These are phyloP conservation scores for Myxozyma kluyveri DNA, from an alignment of 805 yeast species.

Conservation along the genomic window DNA sequence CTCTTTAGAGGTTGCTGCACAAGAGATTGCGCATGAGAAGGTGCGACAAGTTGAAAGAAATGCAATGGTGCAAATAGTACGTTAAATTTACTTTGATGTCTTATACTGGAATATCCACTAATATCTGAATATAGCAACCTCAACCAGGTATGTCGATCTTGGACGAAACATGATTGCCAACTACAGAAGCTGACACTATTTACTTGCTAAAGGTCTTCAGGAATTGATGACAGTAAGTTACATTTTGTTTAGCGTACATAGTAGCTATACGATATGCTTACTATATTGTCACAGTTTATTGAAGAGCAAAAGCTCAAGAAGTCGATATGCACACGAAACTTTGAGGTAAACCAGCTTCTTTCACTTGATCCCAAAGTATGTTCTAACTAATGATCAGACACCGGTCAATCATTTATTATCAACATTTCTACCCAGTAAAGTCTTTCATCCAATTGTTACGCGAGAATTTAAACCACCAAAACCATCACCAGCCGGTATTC, in stretches of 20 bases:
- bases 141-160: constrained; percentile 35
- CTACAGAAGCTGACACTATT: neutral
- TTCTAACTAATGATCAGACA: constrained; percentile 19
- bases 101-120: neutral
- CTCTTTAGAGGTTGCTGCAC: constrained; percentile 43
- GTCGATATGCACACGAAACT: constrained; percentile 65
- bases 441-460: constrained; percentile 56
- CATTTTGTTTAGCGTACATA: too few species aligned
- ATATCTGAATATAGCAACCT: constrained; percentile 33
- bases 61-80: constrained; percentile 56
- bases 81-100: constrained; percentile 1
- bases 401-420: constrained; percentile 56
- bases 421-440: constrained; percentile 44
- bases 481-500: constrained; percentile 62
- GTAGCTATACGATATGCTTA: too few species aligned
- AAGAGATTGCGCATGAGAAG: constrained; percentile 46
- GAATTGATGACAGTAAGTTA: constrained; percentile 41
- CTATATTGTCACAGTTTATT: constrained; percentile 31
- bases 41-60: constrained; percentile 55
- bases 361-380: neutral
- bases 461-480: constrained; percentile 66
- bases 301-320: constrained; percentile 41
- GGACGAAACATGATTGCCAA: neutral
- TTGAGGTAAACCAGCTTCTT: constrained; percentile 34
- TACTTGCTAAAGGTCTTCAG: constrained; percentile 43